Conservation (phyloP, 2,329 filamentous ascomycete species). For the Sarocladiaceae sp. region DNA sequence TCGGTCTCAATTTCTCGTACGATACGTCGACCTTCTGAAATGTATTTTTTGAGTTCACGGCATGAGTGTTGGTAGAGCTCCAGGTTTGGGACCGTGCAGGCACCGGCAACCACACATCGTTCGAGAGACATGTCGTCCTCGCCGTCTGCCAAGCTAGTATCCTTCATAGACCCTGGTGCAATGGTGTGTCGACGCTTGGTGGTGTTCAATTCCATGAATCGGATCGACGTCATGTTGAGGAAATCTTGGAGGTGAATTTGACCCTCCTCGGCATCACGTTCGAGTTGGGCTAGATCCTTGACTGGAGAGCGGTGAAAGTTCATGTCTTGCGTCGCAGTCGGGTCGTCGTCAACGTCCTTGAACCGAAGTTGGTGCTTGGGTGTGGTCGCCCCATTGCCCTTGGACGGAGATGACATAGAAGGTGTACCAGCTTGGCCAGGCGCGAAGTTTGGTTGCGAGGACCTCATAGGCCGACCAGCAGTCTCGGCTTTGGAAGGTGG, state of each 20-base stretch:
- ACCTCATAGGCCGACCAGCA: slow-evolving; percentile 54
- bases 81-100: slow-evolving; percentile 87
- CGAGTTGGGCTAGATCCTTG: slow-evolving; percentile 36
- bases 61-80: slow-evolving; percentile 95
- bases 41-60: slow-evolving; percentile 94
- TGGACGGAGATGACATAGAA: slow-evolving; percentile 43
- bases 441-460: slow-evolving; percentile 43
- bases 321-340: slow-evolving; percentile 36
- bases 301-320: slow-evolving; percentile 38
- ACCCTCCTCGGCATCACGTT: slow-evolving; percentile 44
- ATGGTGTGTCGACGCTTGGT: slow-evolving; percentile 88
- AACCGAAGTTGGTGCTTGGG: slow-evolving; percentile 54
- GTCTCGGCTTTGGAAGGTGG: slow-evolving; percentile 65
- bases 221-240: slow-evolving; percentile 89
- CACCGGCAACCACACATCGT: slow-evolving; percentile 79
- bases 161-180: slow-evolving; percentile 47
- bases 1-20: slow-evolving; percentile 88
- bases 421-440: slow-evolving; percentile 36
- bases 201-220: slow-evolving; percentile 97
- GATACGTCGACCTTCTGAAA: slow-evolving; percentile 84
- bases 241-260: slow-evolving; percentile 88
- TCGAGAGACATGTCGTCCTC: slow-evolving; percentile 61
- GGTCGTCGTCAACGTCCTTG: slow-evolving; percentile 46
- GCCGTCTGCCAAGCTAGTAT: slow-evolving; percentile 33
- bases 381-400: slow-evolving; percentile 42